phyloP scores from a whole-genome alignment of 164 flowering plant species.

The Protea cynaroides region DNA sequence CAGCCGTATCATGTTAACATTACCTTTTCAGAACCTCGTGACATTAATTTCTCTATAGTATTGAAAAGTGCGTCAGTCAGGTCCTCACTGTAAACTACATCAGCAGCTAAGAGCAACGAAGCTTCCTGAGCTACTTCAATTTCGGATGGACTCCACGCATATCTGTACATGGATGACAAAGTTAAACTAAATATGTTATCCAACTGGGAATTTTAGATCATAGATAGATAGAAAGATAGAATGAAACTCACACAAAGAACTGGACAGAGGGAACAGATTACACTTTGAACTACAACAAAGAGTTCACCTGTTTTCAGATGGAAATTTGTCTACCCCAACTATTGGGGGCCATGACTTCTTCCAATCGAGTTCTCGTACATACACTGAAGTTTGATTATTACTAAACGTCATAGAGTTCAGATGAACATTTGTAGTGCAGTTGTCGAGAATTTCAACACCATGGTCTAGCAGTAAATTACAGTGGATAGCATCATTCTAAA shows the following conservation, averaged over 20 bases:
- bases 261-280: not conserved
- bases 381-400: slow-evolving; percentile 31
- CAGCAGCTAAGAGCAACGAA: slow-evolving; percentile 83
- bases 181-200: not conserved
- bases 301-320: slow-evolving; percentile 31
- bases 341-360: slow-evolving; percentile 63
- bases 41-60: slow-evolving; percentile 54
- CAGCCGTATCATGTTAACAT: not conserved
- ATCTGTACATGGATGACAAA: slow-evolving; percentile 24
- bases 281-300: slow-evolving; percentile 1
- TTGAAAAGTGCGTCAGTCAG: slow-evolving; percentile 71
- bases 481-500: slow-evolving; percentile 4
- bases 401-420: slow-evolving; percentile 46
- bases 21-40: slow-evolving; percentile 62
- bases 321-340: slow-evolving; percentile 10
- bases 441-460: slow-evolving; percentile 59
- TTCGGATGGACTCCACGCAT: slow-evolving; percentile 60
- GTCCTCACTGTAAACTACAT: slow-evolving; percentile 87
- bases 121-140: slow-evolving; percentile 56
- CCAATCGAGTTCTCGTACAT: slow-evolving; percentile 91
- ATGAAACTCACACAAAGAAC: not conserved
- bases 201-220: not conserved
- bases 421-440: slow-evolving; percentile 61
- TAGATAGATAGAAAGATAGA: not conserved
- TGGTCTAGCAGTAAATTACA: slow-evolving; percentile 37